A percentile compares a stretch with the other conserved stretches of the same genome.
Conservation (phyloP, 2,329 filamentous ascomycete species). For the Colletotrichum endophyticum region DNA sequence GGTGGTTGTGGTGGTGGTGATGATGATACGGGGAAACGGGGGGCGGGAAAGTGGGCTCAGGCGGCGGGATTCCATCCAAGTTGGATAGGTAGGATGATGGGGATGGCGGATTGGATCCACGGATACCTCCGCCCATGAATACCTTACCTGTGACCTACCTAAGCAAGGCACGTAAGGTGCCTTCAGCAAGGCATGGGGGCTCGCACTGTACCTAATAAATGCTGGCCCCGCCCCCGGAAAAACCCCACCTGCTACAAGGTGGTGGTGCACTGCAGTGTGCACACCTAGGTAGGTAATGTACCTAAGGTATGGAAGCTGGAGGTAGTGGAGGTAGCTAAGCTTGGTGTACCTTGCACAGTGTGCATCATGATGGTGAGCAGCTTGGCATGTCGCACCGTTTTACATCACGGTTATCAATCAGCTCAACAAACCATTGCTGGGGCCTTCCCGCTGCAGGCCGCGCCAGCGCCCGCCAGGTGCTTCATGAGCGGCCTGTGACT, state of each 20-base stretch:
- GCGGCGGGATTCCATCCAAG: not conserved
- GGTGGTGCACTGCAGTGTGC: too few species aligned
- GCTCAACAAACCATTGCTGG: not conserved
- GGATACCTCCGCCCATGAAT: not conserved
- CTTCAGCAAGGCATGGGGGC: not conserved
- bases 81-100: not conserved
- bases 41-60: not conserved
- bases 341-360: not conserved
- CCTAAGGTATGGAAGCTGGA: too few species aligned
- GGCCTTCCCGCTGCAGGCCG: not conserved
- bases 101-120: not conserved
- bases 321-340: too few species aligned
- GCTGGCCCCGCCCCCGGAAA: not conserved
- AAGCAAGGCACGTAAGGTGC: too few species aligned
- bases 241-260: not conserved
- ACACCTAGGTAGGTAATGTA: not conserved
- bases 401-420: constrained; percentile 17
- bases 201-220: not conserved
- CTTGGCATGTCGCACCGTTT: not conserved
- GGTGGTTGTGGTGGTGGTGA: not conserved
- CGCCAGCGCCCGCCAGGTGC: constrained; percentile 4
- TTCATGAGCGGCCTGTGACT: not conserved
- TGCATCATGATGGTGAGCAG: not conserved
- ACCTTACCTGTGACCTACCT: not conserved
- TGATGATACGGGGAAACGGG: not conserved